These are phyloP conservation scores for Backusella australiensis DNA, from an alignment of 192 early-diverging fungal species.

Conservation along the genomic window DNA sequence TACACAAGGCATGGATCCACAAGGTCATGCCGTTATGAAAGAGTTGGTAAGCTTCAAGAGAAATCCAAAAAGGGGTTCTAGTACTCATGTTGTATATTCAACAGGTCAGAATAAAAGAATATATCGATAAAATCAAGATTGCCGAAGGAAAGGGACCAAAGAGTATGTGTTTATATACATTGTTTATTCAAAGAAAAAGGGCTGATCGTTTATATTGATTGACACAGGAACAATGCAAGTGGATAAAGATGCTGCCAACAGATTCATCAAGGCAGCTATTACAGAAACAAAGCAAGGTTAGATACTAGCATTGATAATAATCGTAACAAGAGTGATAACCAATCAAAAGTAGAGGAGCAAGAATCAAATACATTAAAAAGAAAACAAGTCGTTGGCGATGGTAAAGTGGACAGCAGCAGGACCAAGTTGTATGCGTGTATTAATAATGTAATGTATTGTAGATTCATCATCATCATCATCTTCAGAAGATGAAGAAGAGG, in stretches of 20 bases:
- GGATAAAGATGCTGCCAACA: slow-evolving; percentile 26
- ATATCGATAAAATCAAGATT: slow-evolving; percentile 32
- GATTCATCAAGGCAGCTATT: slow-evolving; percentile 29
- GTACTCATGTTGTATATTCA: background rate
- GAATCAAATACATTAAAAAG: background rate
- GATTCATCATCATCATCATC: background rate
- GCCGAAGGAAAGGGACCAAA: slow-evolving; percentile 21
- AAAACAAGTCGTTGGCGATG: background rate
- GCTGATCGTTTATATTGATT: background rate
- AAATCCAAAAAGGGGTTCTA: background rate
- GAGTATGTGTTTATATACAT: background rate
- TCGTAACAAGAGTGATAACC: background rate
- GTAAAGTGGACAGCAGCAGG: background rate
- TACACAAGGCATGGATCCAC: slow-evolving; percentile 32
- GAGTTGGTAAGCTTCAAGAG: slow-evolving; percentile 19
- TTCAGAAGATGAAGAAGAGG: slow-evolving; percentile 11
- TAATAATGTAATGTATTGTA: background rate
- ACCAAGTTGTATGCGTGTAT: background rate
- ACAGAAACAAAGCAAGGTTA: background rate
- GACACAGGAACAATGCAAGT: slow-evolving; percentile 22
- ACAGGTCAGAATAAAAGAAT: slow-evolving; percentile 28
- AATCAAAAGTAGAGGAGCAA: background rate
- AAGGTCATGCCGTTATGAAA: slow-evolving; percentile 28
- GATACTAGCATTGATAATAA: background rate
- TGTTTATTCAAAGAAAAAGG: background rate